Percentiles rank a stretch among this genome's conserved stretches.
phyloP scores from a whole-genome alignment of 139 green algal species.

The Chlamydomonas sp. region DNA sequence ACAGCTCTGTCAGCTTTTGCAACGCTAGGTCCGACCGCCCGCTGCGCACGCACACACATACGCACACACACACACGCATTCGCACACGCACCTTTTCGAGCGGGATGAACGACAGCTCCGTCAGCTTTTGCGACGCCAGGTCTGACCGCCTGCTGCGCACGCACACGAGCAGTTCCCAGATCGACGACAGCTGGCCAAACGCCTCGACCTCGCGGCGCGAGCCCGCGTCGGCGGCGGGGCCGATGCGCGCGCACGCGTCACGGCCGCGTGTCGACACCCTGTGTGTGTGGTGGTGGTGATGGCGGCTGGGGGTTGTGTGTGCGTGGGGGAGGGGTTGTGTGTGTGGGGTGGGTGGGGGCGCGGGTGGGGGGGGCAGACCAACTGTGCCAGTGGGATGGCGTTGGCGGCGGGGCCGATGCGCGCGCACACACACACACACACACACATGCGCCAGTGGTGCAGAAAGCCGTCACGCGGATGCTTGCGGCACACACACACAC shows the following conservation, averaged over 20 bases:
- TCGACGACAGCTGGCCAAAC: constrained; percentile 26
- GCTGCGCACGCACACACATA: constrained; percentile 3
- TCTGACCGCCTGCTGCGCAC: constrained; percentile 24
- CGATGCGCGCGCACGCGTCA: neutral
- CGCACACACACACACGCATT: too few relatives aligned
- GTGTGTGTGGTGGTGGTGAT: neutral
- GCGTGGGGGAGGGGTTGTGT: neutral
- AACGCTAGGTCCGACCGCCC: constrained; percentile 30
- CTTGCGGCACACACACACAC: too few relatives aligned
- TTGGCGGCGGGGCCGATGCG: constrained; percentile 4
- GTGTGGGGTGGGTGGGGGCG: constrained; percentile 3
- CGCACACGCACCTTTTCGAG: too few relatives aligned
- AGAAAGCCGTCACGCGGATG: too few relatives aligned
- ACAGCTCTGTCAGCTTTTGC: constrained; percentile 30
- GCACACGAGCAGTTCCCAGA: constrained; percentile 33
- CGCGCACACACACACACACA: too few relatives aligned
- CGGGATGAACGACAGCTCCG: constrained; percentile 33
- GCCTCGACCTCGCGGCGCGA: constrained; percentile 30
- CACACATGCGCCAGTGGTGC: too few relatives aligned
- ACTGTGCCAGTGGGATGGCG: neutral
- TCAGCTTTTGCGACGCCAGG: constrained; percentile 29
- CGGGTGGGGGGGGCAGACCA: too few relatives aligned
- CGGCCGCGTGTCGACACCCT: constrained; percentile 4
- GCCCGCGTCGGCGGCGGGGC: constrained; percentile 3
- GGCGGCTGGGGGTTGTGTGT: neutral